Evolutionary conservation across 345 rosid species (phyloP).

Genomic region (Eucalyptus viminalis): DNA sequence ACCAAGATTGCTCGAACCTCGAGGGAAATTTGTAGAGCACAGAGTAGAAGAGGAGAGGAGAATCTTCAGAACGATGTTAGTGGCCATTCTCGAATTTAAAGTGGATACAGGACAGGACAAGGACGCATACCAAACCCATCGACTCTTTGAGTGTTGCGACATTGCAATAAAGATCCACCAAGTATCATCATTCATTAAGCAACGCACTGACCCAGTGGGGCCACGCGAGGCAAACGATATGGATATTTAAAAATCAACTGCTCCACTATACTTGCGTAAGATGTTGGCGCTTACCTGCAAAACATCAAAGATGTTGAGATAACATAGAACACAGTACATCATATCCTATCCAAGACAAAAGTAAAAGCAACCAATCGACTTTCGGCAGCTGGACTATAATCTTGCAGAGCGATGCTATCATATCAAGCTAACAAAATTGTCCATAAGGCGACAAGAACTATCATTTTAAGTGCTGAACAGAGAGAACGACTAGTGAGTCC

Average conservation of each 20-base stretch:
- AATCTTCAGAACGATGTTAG: neutral
- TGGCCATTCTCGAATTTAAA: neutral
- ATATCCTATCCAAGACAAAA: neutral
- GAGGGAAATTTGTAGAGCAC: neutral
- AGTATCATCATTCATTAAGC: conserved; percentile 43
- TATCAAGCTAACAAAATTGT: neutral
- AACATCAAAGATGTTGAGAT: neutral
- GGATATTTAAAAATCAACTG: conserved; percentile 64
- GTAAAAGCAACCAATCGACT: neutral
- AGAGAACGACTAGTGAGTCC: neutral
- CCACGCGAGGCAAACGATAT: conserved; percentile 1
- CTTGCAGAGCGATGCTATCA: neutral
- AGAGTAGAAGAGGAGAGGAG: neutral
- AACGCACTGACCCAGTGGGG: conserved; percentile 1
- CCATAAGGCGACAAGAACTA: neutral
- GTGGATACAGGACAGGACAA: neutral
- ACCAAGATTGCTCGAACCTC: neutral
- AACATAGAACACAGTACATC: neutral
- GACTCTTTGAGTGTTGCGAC: conserved; percentile 63
- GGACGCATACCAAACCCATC: conserved; percentile 70
- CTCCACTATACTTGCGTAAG: conserved; percentile 72
- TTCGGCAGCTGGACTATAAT: neutral
- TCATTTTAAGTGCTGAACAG: neutral
- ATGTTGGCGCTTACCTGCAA: conserved; percentile 46
- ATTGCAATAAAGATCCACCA: conserved; percentile 56